phyloP scores from a whole-genome alignment of 371 early-diverging fungal genomes.

The Mucor sp. region DNA sequence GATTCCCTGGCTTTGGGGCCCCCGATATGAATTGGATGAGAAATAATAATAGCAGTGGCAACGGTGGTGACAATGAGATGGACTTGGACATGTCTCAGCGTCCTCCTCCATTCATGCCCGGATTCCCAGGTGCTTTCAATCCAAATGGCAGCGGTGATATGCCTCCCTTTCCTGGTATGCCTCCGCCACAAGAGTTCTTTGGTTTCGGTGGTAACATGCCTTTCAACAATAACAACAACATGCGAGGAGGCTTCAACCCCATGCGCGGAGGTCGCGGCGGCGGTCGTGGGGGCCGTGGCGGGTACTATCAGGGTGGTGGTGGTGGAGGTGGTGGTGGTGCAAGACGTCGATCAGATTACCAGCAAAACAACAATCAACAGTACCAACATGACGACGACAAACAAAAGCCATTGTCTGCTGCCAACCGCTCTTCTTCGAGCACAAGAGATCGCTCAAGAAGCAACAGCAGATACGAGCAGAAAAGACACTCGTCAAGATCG shows the following conservation, averaged over 20 bases:
- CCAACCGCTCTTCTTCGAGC: conserved; percentile 5
- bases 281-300: conserved; percentile 18
- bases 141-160: conserved; percentile 11
- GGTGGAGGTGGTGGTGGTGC: too few relatives aligned
- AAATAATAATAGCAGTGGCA: conserved; percentile 10
- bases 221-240: conserved; percentile 8
- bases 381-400: conserved; percentile 7
- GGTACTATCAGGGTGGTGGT: conserved; percentile 8
- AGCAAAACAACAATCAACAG: background rate
- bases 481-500: conserved; percentile 11
- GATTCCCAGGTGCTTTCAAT: conserved; percentile 25
- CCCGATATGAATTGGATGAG: conserved; percentile 15
- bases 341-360: conserved; percentile 17
- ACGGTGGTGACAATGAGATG: background rate
- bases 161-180: conserved; percentile 15
- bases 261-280: conserved; percentile 35
- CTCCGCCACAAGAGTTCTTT: conserved; percentile 41
- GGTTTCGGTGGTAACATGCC: conserved; percentile 7
- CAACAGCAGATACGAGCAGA: conserved; percentile 11
- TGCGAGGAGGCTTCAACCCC: conserved; percentile 18
- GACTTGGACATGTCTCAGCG: conserved; percentile 1
- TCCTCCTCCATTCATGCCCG: conserved; percentile 11
- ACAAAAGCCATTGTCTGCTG: conserved; percentile 1
- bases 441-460: conserved; percentile 1
- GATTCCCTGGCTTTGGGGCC: conserved; percentile 33